phyloP scores from a whole-genome alignment of 805 yeast species.

The Candida endomychidarum region DNA sequence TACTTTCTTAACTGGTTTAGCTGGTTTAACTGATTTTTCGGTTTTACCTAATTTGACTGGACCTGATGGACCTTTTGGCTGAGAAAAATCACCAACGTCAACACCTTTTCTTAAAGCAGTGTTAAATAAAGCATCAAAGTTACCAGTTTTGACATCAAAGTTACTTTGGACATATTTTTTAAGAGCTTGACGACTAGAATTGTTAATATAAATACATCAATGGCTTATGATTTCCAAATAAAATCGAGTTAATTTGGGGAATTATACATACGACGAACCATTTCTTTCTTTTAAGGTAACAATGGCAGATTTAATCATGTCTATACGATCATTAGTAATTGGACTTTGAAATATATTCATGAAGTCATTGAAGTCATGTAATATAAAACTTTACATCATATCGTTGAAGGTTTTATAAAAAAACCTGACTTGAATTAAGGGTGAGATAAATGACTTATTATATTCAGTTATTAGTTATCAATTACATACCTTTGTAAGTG shows the following conservation, averaged over 20 bases:
- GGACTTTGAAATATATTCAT: background rate
- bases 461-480: background rate
- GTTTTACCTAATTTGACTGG: constrained; percentile 68
- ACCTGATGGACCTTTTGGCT: constrained; percentile 90
- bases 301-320: constrained; percentile 68
- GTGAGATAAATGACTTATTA: constrained; percentile 1
- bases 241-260: background rate
- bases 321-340: constrained; percentile 25
- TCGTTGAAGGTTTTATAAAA: too few relatives aligned
- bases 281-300: constrained; percentile 72
- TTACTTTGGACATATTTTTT: constrained; percentile 76
- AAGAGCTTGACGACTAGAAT: constrained; percentile 74
- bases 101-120: constrained; percentile 80
- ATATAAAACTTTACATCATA: too few relatives aligned
- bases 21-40: constrained; percentile 24
- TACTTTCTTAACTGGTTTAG: constrained; percentile 18
- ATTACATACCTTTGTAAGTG: constrained; percentile 47
- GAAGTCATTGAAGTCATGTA: background rate
- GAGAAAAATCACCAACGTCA: constrained; percentile 68
- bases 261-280: constrained; percentile 62
- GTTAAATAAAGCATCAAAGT: constrained; percentile 76
- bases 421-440: background rate
- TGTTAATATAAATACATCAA: constrained; percentile 15
- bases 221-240: background rate
- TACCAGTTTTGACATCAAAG: constrained; percentile 56